Conservation (phyloP, 2,329 filamentous ascomycete genomes). For the Didymosphaeria variabile region DNA sequence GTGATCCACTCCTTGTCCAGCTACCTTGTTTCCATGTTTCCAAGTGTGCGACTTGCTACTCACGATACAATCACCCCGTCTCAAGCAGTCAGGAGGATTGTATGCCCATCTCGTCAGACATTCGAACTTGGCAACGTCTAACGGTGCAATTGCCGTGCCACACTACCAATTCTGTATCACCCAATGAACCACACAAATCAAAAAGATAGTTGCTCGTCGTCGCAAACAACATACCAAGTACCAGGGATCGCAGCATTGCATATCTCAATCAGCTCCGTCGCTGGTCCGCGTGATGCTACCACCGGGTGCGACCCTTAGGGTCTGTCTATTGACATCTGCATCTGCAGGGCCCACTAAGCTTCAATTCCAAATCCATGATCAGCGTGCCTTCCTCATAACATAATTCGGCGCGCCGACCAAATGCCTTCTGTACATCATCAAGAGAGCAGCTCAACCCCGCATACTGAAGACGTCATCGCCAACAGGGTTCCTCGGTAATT, state of each 20-base stretch:
- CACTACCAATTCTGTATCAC: neutral
- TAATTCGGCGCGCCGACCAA: neutral
- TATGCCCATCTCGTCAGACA: neutral
- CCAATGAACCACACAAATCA: neutral
- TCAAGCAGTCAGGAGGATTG: neutral
- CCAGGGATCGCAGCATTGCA: neutral
- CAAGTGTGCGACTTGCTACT: neutral
- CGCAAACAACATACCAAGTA: neutral
- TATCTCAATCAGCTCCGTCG: neutral
- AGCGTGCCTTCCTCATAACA: neutral
- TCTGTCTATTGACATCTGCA: neutral
- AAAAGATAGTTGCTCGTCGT: neutral
- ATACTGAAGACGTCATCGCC: constrained; percentile 7
- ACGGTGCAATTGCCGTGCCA: neutral
- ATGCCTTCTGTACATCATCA: neutral
- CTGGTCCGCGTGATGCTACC: neutral
- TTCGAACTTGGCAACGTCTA: neutral
- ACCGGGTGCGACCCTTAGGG: neutral
- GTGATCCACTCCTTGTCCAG: constrained; percentile 2
- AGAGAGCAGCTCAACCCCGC: neutral
- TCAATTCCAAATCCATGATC: neutral
- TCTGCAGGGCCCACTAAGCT: neutral
- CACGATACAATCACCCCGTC: neutral
- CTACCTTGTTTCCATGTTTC: neutral
- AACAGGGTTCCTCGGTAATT: neutral